phyloP scores from a whole-genome alignment of 202 grass and related monocot species.

The Panicum virgatum region DNA sequence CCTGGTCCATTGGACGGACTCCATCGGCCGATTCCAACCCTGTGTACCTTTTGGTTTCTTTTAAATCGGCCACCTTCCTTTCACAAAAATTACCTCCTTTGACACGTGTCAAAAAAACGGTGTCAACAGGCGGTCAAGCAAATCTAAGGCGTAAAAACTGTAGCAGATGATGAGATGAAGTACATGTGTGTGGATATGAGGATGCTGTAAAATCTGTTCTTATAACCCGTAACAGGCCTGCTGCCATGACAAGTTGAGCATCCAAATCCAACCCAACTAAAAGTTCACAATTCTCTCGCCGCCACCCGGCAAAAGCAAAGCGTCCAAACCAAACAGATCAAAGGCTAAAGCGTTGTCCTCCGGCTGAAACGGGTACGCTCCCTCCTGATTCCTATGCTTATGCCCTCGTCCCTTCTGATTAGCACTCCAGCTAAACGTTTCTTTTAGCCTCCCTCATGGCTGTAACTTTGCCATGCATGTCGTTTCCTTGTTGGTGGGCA shows the following conservation, averaged over 20 bases:
- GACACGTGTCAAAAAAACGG: no score
- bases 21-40: no score
- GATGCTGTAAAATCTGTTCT: not conserved
- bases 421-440: not conserved
- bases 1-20: no score
- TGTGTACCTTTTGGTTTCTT: no score
- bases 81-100: no score
- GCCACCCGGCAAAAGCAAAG: not conserved
- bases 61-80: no score
- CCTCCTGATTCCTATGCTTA: not conserved
- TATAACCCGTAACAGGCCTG: not conserved
- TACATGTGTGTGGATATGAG: not conserved
- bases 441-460: not conserved
- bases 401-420: not conserved
- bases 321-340: no score
- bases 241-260: no score
- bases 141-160: not conserved
- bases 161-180: not conserved
- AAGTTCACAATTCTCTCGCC: not conserved
- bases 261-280: not conserved
- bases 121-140: no score
- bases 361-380: not conserved
- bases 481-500: not conserved
- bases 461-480: no score
- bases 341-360: no score